Base-by-base conservation (phyloP, 2,329 filamentous ascomycete species). In the Biscogniauxia sp. region DNA sequence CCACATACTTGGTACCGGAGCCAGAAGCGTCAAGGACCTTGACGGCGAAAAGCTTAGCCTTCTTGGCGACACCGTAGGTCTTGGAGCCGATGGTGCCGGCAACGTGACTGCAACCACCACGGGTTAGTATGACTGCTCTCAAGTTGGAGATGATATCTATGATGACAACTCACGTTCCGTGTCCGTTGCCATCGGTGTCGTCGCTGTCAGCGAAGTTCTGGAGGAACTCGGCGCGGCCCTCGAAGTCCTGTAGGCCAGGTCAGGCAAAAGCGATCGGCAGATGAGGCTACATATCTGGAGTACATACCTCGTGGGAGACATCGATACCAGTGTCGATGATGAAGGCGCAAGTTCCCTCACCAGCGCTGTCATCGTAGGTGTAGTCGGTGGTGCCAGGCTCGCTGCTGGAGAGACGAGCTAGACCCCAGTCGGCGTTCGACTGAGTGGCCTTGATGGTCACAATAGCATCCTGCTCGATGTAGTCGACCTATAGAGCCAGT, bases 311-410 rank as follows among this genome's bases (percentile, higher is more conserved):
- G 60, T 87, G 84, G n/a, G 67, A 58, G 37, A 73, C 75, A 19
- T 77, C 74, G 56, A 86, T 78, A 50, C 84, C 84, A 0, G 80
- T 84, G 72, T 87, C 84, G 56, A 86, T 74, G 50, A 87, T 69
- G 68, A 85, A 87, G 54, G 79, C 77, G 64, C 77, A 84, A 58
- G 73, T 77, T 49, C 72, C 75, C 49, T 71, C 65, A 15, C 80
- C 80, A 28, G 78, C 77, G 20, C 69, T 73, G n/a, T 69, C 63
- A 58, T 82, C 77, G 68, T 81, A 82, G 25, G 70, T 66, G 68
- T 82, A 82, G 32, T 73, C 71, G n/a, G 61, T 74, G 20, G 67
- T 69, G 19, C 70, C 70, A n/a, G 72, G 61, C 20, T 69, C 71
- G 19, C 71, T 67, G 69, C 74, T 76, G 3, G 81, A 83, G 60